Base-by-base conservation (phyloP, 306 rosid species). In the Vicia sativa region DNA sequence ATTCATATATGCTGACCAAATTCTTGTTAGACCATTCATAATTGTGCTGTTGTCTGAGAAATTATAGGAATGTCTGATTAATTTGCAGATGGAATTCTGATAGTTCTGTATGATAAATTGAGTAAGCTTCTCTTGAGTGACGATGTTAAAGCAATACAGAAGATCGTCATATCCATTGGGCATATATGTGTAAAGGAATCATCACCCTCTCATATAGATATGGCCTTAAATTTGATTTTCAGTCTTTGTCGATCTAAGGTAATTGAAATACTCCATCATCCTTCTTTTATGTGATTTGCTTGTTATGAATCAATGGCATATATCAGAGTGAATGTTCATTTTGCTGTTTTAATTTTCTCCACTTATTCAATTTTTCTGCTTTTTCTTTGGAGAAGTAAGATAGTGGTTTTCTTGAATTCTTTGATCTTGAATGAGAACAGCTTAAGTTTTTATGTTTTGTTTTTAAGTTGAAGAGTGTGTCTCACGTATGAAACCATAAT, bases 181-280 rank as follows among this genome's bases (percentile, higher is more conserved):
- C 96, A 92, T 82, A 77, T 92, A 5, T 87, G 96, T 67, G 75
- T 86, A 61, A 86, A 90, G 55, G 96, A 92, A 79, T 80, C 91
- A 77, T 84, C 96, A 63, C 66, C 91, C 71, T 39, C 79, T 56
- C 86, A 80, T 71, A 87, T 92, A 42, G 88, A 87, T 83, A 63
- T 80, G 67, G 93, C 96, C 54, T 86, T 90, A 21, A 81, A 82
- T 54, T 79, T 92, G 67, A 80, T 85, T 72, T 86, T 90, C 81
- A 79, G 92, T 72, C 87, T 90, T 56, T 71, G 85, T 74, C 87
- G 93, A 41, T 87, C 93, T 45, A 92, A 92, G 98, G 98, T 92
- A 75, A 25, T 80, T 49, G 53, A 42, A 43, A 34, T 31, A 39
- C 55, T 31, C 44, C 37, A 13, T 61, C 18, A 41, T 39, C 48